Evolutionary conservation across 805 yeast genomes (phyloP), one percentile per base, ranked within the genome.

Genomic region (Barnettozyma sp.): DNA sequence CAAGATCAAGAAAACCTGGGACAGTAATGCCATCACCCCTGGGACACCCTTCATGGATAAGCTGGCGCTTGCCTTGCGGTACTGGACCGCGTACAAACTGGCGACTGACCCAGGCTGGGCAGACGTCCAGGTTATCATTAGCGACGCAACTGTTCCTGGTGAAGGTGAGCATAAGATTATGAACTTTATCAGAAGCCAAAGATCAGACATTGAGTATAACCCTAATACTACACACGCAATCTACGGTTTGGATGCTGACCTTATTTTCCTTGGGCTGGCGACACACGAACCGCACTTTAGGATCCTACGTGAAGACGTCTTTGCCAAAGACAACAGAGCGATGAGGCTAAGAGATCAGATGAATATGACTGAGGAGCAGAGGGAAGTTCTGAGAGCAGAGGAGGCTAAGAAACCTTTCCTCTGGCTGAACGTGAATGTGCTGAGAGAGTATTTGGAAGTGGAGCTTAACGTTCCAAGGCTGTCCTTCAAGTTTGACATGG

Each of bases 131-230:
- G 71, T 90, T 41, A 68, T 90, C 21, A 69, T 90, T 42, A 81
- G 92, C 36, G 97, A 96, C 24, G 96, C 86, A 52, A 95, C 88
- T 58, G 97, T 85, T 14, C 97, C 97, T 4, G 97, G 97, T 48
- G 97, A 90, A 67, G 97, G 97, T 62, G 97, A 90, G 63, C 97
- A 90, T 63, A 90, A 90, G 55, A 87, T 90, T 48, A 90, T 88
- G 97, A 85, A 85, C 50, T 86, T 75, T 50, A 86, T 90, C 45
- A 77, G 97, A 62, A 64, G 74, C 28, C 70, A 78, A 61, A 82
- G 83, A 56, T 73, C 88, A n/a, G 80, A 78, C 51, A 70, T 74
- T 0, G 77, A 67, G 34, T 84, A 83, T 53, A 70, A 85, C 53
- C 76, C 87, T 33, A 84, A 90, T 56, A 69, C 81, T 13, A 78